Evolutionary conservation across 768 basidiomycete species (phyloP).

Genomic region (Mycena galopus): DNA sequence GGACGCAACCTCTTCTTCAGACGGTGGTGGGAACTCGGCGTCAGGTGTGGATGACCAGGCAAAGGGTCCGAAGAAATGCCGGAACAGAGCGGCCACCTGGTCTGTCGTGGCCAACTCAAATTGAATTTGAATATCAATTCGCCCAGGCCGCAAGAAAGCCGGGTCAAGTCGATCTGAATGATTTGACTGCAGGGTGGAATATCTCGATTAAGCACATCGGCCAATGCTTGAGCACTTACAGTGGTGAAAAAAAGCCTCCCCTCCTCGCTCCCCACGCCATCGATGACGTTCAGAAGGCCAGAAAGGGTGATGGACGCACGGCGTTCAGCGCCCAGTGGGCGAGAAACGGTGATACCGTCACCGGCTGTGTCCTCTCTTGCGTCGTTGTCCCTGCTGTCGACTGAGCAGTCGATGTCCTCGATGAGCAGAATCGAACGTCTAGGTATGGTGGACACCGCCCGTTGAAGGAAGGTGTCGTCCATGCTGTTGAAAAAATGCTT

Average conservation of each 20-base stretch:
- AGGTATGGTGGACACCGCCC: neutral
- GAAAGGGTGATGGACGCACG: neutral
- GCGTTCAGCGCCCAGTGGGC: neutral
- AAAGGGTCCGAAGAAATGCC: neutral
- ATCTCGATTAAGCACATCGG: neutral
- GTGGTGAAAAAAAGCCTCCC: neutral
- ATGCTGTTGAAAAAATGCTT: neutral
- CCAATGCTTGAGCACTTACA: neutral
- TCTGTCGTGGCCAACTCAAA: neutral
- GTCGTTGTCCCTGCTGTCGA: neutral
- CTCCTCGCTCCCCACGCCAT: neutral
- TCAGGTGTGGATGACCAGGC: neutral
- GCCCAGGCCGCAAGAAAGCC: neutral
- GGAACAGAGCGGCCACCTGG: neutral
- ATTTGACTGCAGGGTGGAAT: neutral
- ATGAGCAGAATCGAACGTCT: neutral
- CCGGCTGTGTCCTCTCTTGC: neutral
- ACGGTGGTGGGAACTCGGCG: neutral
- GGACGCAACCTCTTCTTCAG: neutral
- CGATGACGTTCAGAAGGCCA: neutral
- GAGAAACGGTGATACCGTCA: neutral
- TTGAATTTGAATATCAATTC: neutral
- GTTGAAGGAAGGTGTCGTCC: neutral
- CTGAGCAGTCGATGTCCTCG: conserved; percentile 1
- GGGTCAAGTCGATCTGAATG: neutral